phyloP scores from a whole-genome alignment of 768 basidiomycete species.

The Mycena metata region DNA sequence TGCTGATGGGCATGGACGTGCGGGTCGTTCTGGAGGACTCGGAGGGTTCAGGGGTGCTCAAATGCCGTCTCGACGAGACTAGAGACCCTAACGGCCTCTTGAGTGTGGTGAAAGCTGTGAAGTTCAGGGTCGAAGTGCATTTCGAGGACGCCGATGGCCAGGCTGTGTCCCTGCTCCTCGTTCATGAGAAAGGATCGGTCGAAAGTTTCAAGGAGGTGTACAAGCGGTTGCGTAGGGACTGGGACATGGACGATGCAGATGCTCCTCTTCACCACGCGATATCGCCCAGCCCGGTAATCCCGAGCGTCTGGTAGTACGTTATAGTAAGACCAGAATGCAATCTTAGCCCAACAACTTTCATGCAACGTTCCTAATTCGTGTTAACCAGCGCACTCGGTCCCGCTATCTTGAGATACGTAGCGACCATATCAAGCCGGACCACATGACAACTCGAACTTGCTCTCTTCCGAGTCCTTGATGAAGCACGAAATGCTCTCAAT shows the following conservation, averaged over 20 bases:
- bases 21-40: slow-evolving; percentile 74
- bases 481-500: too few relatives aligned
- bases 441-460: background rate
- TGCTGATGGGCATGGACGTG: slow-evolving; percentile 81
- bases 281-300: slow-evolving; percentile 15
- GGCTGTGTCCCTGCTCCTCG: slow-evolving; percentile 71
- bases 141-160: slow-evolving; percentile 56
- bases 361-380: slow-evolving; percentile 25
- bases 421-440: too few relatives aligned
- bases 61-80: slow-evolving; percentile 81
- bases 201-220: slow-evolving; percentile 86
- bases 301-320: slow-evolving; percentile 13
- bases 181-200: slow-evolving; percentile 90
- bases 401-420: slow-evolving; percentile 19
- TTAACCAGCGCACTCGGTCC: slow-evolving; percentile 10
- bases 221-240: slow-evolving; percentile 73
- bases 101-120: slow-evolving; percentile 74
- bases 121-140: slow-evolving; percentile 87
- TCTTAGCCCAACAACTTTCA: too few relatives aligned
- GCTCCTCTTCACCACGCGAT: slow-evolving; percentile 33
- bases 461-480: background rate
- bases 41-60: slow-evolving; percentile 76
- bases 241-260: slow-evolving; percentile 68
- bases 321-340: too few relatives aligned
- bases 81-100: slow-evolving; percentile 67